Conservation (phyloP, 495 filamentous ascomycete genomes). For the Penicillium steckii region DNA sequence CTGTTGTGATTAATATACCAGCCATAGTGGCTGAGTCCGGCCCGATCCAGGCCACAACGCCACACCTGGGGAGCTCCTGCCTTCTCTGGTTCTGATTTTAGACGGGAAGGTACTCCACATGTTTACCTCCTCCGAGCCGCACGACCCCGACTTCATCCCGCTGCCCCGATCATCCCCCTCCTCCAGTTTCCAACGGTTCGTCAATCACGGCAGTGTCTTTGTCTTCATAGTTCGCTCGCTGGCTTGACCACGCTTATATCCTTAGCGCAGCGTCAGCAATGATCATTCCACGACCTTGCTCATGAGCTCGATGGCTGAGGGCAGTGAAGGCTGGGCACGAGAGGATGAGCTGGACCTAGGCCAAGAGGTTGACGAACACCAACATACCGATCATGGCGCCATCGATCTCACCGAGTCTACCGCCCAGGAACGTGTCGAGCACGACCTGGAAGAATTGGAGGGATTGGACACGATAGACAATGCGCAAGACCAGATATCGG, state of each 20-base stretch:
- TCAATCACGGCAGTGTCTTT: background rate
- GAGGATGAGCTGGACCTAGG: slow-evolving; percentile 51
- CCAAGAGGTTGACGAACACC: slow-evolving; percentile 31
- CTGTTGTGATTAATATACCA: background rate
- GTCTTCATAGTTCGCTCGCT: slow-evolving; percentile 4
- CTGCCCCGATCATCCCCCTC: background rate
- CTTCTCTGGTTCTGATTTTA: background rate
- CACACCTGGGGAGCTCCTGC: slow-evolving; percentile 16
- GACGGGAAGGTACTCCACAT: slow-evolving; percentile 19
- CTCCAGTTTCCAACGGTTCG: background rate
- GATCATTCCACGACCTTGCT: slow-evolving; percentile 42
- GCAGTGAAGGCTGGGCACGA: slow-evolving; percentile 43
- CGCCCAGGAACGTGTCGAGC: slow-evolving; percentile 19
- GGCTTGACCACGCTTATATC: slow-evolving; percentile 7
- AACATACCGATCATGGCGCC: slow-evolving; percentile 23
- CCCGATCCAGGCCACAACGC: slow-evolving; percentile 23
- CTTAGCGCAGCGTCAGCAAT: slow-evolving; percentile 34
- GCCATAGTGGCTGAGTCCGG: slow-evolving; percentile 26
- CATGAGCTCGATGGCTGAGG: slow-evolving; percentile 54
- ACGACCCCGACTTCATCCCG: slow-evolving; percentile 8
- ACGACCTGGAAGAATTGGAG: slow-evolving; percentile 8
- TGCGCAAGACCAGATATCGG: slow-evolving; percentile 22
- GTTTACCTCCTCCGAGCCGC: slow-evolving; percentile 24
- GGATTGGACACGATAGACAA: slow-evolving; percentile 28
- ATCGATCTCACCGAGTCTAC: slow-evolving; percentile 17